Evolutionary conservation across 768 basidiomycete genomes (phyloP).

Genomic region (Amanita fuliginea): DNA sequence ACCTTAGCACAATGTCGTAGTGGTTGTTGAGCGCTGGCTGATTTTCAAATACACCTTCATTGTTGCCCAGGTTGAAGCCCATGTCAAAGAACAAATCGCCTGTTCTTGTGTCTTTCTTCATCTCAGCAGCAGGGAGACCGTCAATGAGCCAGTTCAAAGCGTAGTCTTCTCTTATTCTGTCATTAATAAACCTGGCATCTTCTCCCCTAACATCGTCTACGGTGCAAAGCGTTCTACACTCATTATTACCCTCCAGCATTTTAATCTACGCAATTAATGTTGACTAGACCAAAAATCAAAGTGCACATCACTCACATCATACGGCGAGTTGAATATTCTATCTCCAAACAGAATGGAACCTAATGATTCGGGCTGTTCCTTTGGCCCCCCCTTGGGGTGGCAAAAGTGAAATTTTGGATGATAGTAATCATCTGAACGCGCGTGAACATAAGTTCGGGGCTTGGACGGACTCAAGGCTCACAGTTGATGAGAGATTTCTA

Average conservation of each 20-base stretch:
- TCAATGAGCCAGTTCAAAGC: conserved; percentile 93
- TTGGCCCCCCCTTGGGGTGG: conserved; percentile 58
- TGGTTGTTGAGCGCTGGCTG: conserved; percentile 82
- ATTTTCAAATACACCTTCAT: conserved; percentile 45
- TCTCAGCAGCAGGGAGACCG: conserved; percentile 88
- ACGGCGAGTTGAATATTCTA: conserved; percentile 85
- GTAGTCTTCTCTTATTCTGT: conserved; percentile 86
- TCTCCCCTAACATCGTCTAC: conserved; percentile 42
- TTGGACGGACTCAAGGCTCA: conserved; percentile 23
- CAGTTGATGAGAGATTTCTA: conserved; percentile 91
- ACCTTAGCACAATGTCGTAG: conserved; percentile 79
- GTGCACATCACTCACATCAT: conserved; percentile 47
- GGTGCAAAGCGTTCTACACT: conserved; percentile 70
- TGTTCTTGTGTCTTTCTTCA: conserved; percentile 72
- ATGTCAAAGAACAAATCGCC: conserved; percentile 88
- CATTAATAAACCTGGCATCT: conserved; percentile 84
- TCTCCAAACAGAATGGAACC: conserved; percentile 97
- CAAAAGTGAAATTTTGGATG: conserved; percentile 82
- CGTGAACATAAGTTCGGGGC: neutral
- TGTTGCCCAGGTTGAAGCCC: conserved; percentile 86
- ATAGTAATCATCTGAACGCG: conserved; percentile 79
- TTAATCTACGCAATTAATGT: conserved; percentile 38
- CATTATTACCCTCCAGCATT: conserved; percentile 68
- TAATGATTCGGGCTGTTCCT: conserved; percentile 72
- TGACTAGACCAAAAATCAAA: neutral